Percentiles rank a stretch among this genome's conserved stretches.
phyloP scores from a whole-genome alignment of 148 eudicot genomes.

The Beta vulgaris region DNA sequence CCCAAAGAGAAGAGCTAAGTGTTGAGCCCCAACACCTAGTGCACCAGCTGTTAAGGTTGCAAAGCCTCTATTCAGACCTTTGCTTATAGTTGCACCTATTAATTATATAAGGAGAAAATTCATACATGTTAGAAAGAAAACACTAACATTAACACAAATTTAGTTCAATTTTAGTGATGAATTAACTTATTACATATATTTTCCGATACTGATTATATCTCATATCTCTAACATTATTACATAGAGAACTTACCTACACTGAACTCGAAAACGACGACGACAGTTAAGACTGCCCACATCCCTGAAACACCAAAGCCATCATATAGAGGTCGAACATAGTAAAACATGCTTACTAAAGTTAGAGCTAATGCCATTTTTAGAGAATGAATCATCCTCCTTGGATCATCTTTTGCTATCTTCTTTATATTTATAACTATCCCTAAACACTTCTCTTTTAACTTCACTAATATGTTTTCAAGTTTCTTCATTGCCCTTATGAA shows the following conservation, averaged over 20 bases:
- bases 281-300: constrained; percentile 42
- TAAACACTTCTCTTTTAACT: constrained; percentile 6
- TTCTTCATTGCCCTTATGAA: neutral
- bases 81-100: constrained; percentile 42
- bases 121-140: too few species aligned
- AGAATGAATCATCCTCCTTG: constrained; percentile 26
- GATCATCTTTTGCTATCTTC: constrained; percentile 31
- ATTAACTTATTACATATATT: too few species aligned
- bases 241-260: constrained; percentile 27
- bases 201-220: too few species aligned
- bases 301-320: constrained; percentile 33
- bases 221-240: too few species aligned
- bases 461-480: neutral
- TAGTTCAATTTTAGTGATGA: too few species aligned
- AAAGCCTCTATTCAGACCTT: constrained; percentile 37
- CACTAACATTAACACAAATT: too few species aligned
- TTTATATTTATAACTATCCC: constrained; percentile 12
- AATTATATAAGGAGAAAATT: neutral
- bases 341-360: constrained; percentile 32
- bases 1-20: constrained; percentile 34
- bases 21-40: constrained; percentile 36
- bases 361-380: constrained; percentile 35
- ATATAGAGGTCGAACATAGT: constrained; percentile 33
- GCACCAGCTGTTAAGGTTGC: constrained; percentile 42
- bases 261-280: constrained; percentile 37